Percentiles rank a stretch among this genome's conserved stretches.
Conservation (phyloP, 352 stramenopile species). For the Globisporangium emineosum region DNA sequence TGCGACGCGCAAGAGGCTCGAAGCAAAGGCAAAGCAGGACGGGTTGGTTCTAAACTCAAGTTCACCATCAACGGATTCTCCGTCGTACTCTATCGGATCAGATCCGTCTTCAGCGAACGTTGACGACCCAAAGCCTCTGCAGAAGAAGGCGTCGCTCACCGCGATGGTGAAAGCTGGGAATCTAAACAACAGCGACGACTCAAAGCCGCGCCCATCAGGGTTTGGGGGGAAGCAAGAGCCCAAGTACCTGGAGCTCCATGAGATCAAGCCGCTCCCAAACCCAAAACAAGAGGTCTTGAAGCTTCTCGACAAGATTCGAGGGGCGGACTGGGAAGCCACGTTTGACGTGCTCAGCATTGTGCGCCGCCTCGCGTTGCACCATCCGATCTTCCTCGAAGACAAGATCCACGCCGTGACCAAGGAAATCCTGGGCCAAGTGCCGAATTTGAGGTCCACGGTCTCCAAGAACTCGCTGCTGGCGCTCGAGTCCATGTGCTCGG, state of each 20-base stretch:
- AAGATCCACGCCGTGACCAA: constrained; percentile 44
- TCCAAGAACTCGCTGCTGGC: constrained; percentile 77
- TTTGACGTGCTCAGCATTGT: constrained; percentile 67
- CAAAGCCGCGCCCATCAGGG: constrained; percentile 7
- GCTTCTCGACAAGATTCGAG: constrained; percentile 31
- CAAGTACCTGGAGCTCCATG: constrained; percentile 55
- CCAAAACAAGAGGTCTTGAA: constrained; percentile 50
- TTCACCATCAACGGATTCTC: neutral
- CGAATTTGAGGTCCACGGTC: constrained; percentile 66
- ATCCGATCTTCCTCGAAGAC: constrained; percentile 37
- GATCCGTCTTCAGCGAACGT: neutral
- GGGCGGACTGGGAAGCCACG: constrained; percentile 54
- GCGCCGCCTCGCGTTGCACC: constrained; percentile 51
- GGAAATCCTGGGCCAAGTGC: constrained; percentile 59
- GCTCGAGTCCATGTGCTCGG: constrained; percentile 53
- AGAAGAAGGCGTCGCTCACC: constrained; percentile 1
- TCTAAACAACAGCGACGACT: neutral
- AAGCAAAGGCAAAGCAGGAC: constrained; percentile 57
- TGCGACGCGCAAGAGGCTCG: constrained; percentile 56
- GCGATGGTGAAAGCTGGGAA: constrained; percentile 2
- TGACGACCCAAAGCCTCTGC: constrained; percentile 1
- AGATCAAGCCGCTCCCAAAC: constrained; percentile 54
- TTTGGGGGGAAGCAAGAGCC: constrained; percentile 54
- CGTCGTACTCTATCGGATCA: neutral
- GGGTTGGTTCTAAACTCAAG: neutral